Evolutionary conservation across 495 filamentous ascomycete genomes (phyloP).

Genomic region (Tuber indicum): DNA sequence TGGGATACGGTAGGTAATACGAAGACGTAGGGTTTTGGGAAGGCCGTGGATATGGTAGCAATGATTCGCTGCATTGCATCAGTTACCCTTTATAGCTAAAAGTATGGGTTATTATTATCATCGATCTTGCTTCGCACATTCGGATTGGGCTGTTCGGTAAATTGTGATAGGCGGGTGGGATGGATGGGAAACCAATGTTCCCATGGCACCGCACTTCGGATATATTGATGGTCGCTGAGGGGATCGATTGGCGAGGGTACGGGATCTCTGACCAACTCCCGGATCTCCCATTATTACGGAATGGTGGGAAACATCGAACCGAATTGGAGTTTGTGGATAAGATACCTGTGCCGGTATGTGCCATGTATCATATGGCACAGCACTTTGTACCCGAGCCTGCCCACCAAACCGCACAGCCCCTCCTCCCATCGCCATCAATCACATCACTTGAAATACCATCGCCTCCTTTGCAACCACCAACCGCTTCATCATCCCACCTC

Average conservation of each 20-base stretch:
- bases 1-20: not conserved
- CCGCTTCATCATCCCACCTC: not conserved
- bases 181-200: not conserved
- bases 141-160: not conserved
- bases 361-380: not conserved
- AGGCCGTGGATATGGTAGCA: not conserved
- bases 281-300: not conserved
- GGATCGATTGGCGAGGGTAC: not conserved
- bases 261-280: conserved; percentile 4
- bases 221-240: conserved; percentile 3
- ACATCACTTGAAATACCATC: not conserved
- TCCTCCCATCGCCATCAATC: not conserved
- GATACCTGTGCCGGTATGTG: not conserved
- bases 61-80: not conserved
- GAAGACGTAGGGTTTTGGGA: not conserved
- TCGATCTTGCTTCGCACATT: not conserved
- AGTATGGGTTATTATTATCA: not conserved
- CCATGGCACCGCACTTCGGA: not conserved
- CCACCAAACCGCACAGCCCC: not conserved
- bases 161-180: not conserved
- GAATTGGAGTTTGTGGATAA: not conserved
- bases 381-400: not conserved
- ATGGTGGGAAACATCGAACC: not conserved
- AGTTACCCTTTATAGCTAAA: not conserved
- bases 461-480: not conserved